Base-by-base conservation (phyloP, 2,329 filamentous ascomycete genomes). In the Cladosporium sp. region DNA sequence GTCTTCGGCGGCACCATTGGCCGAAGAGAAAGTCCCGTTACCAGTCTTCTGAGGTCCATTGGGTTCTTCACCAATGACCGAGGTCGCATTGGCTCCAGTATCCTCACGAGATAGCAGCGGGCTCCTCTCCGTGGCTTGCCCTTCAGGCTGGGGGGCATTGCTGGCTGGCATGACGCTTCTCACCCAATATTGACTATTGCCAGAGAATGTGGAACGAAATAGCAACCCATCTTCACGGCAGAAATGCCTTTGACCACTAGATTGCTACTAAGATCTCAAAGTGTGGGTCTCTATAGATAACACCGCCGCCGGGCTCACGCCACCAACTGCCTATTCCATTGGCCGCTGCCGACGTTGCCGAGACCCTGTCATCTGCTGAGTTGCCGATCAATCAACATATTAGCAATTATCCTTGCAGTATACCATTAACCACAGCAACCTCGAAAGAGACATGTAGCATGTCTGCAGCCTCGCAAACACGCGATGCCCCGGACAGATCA, bases 371-470 rank as follows among this genome's bases (percentile, higher is more conserved):
- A 10, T 17, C 20, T 35, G 8, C 45, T n/a, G 42, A 24, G 17
- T 35, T 35, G 45, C 45, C 45, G 45, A 48, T 48, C 45, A 35
- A 32, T 39, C 36, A 39, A 39, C 36, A 39, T 15, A 45, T 22
- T 45, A 45, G 42, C 42, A 24, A 22, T 9, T n/a, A 10, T 2
- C 19, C 20, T 42, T 42, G 19, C 42, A 45, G 28, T 9, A 39
- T 10, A 47, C 12, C 22, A 34, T 28, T 19, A 42, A 53, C 22
- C 24, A 32, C 50, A n/a, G 9, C 12, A 32, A 53, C 10, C 25
- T 22, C 37, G 35, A 34, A 55, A 55, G 45, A 54, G 52, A 37
- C 25, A 55, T 55, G 52, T 55, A 55, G 52, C 52, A 55, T 55
- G 52, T 55, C 52, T 55, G 20, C 40, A 22, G 40, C 40, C 32